Conservation (phyloP, 768 basidiomycete genomes). For the Lentinula sp. region DNA sequence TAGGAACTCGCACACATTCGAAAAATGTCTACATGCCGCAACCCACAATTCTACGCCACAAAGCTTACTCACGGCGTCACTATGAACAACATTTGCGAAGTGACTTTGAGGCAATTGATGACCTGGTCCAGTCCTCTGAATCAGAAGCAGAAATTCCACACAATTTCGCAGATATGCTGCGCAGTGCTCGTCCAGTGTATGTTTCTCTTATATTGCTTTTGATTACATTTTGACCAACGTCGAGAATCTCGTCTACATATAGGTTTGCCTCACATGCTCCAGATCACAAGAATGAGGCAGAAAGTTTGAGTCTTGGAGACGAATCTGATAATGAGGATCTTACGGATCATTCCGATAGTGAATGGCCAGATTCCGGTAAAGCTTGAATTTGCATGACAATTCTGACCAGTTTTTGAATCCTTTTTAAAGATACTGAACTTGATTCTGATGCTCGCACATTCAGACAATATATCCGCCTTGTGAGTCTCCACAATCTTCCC, state of each 20-base stretch:
- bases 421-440: conserved; percentile 4
- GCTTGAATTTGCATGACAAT: neutral
- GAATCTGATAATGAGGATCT: conserved; percentile 76
- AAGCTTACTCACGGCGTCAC: neutral
- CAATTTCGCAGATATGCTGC: conserved; percentile 54
- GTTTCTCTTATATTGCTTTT: conserved; percentile 1
- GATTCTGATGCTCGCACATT: conserved; percentile 20
- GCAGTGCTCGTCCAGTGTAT: conserved; percentile 69
- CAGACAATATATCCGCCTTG: conserved; percentile 41
- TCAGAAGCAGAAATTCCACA: conserved; percentile 53
- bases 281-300: conserved; percentile 34
- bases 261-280: neutral
- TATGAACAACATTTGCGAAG: conserved; percentile 4
- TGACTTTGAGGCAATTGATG: conserved; percentile 8
- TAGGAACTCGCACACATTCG: conserved; percentile 22
- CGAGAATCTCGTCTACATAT: neutral
- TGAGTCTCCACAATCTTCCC: conserved; percentile 39
- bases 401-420: conserved; percentile 10
- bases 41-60: neutral
- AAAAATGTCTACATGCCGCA: conserved; percentile 46
- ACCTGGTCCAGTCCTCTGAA: conserved; percentile 39
- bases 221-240: neutral
- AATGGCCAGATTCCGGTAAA: conserved; percentile 44
- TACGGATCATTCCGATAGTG: conserved; percentile 47
- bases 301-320: conserved; percentile 58